These are phyloP conservation scores for Silene uniflora DNA, from an alignment of 148 eudicot species.

Conservation along the genomic window DNA sequence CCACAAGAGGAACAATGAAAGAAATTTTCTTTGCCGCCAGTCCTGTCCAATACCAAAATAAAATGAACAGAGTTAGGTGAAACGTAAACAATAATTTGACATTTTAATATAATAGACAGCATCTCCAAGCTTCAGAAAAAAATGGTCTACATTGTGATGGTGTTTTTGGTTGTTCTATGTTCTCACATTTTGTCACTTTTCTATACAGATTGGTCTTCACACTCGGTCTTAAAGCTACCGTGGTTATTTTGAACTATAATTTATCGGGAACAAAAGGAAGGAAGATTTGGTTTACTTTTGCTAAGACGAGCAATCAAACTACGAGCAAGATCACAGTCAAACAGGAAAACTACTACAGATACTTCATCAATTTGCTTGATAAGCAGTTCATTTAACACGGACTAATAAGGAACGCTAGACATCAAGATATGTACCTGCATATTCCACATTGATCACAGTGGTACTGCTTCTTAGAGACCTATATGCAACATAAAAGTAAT, in stretches of 20 bases:
- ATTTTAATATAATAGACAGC: neutral
- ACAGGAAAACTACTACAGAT: neutral
- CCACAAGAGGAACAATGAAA: slow-evolving; percentile 81
- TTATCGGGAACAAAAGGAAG: no score
- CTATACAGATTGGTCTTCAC: no score
- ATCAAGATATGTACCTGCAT: slow-evolving; percentile 48
- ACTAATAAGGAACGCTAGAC: neutral
- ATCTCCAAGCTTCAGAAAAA: neutral
- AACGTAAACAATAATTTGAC: neutral
- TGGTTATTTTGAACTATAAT: no score
- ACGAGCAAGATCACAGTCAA: neutral
- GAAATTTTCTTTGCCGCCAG: slow-evolving; percentile 71
- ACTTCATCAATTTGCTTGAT: neutral
- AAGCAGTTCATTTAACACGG: neutral
- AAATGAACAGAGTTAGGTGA: neutral
- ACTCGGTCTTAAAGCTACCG: no score
- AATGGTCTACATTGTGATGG: neutral
- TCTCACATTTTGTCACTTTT: no score
- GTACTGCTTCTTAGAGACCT: slow-evolving; percentile 74
- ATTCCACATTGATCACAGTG: slow-evolving; percentile 83
- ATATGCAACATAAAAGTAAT: slow-evolving; percentile 4
- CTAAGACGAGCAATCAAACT: neutral
- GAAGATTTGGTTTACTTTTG: no score
- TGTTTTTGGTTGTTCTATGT: no score
- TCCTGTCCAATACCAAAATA: slow-evolving; percentile 35